Evolutionary conservation across 805 yeast genomes (phyloP).

Genomic region (Monosporozyma aquatica): DNA sequence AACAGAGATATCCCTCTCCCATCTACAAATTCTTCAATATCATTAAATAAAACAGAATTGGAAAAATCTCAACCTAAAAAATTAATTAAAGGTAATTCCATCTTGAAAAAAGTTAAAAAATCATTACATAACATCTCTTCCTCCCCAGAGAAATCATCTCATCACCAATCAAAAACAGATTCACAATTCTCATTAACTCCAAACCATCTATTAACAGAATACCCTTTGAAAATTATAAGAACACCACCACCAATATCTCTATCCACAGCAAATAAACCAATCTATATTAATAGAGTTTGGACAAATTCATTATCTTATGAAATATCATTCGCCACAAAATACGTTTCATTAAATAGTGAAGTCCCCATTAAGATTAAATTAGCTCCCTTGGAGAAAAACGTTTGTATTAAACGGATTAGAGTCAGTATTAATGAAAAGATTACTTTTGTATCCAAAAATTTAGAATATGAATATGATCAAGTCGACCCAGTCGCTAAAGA

Average conservation of each 20-base stretch:
- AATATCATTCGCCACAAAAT: conserved; percentile 62
- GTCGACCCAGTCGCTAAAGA: conserved; percentile 33
- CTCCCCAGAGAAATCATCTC: neutral
- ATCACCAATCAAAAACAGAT: no score
- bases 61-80: conserved; percentile 10
- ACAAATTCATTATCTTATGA: conserved; percentile 62
- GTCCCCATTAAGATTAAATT: conserved; percentile 54
- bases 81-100: conserved; percentile 7
- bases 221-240: conserved; percentile 31
- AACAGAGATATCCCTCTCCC: no score
- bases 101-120: conserved; percentile 24
- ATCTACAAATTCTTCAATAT: neutral
- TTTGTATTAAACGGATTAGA: conserved; percentile 53
- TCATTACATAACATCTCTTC: conserved; percentile 13
- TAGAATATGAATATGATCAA: conserved; percentile 47
- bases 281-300: conserved; percentile 72
- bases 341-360: conserved; percentile 54
- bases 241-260: conserved; percentile 35
- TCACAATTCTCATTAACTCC: no score
- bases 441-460: conserved; percentile 51
- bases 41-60: conserved; percentile 8
- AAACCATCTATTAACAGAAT: conserved; percentile 23
- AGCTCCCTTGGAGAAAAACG: conserved; percentile 55
- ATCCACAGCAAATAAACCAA: conserved; percentile 53
- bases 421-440: conserved; percentile 61